Base-by-base conservation (phyloP, 2,329 filamentous ascomycete species). In the Pseudogymnoascus sp. region DNA sequence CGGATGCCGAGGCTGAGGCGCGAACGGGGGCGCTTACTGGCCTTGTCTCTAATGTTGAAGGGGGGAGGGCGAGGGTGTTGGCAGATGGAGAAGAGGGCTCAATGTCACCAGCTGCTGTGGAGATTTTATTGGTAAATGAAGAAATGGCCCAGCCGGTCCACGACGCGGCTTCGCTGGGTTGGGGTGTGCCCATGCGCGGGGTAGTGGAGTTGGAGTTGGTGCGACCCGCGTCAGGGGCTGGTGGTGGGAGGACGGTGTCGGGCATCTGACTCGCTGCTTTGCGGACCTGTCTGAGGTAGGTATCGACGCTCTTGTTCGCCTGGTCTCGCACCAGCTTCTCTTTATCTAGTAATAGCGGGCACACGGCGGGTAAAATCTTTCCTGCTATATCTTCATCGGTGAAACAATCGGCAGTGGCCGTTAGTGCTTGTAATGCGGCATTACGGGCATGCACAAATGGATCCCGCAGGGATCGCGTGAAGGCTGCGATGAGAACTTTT, bases 71-170 rank as follows among this genome's bases (percentile, higher is more conserved):
- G 1, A 76, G 72, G 1, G 76, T 73, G 37, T 77, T 77, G 65
- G 81, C 81, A 62, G 79, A 76, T 16, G 81, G 73, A 1, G 70
- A 71, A 31, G 70, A 71, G 23, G 77, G 11, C 72, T 93, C 82
- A 67, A 99, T 99, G 64, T 97, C 89, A 16, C 95, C 95, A 7
- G 89, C 89, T 0, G 91, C 92, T 0, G 89, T 78, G 1, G 91
- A 87, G 11, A 97, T 75, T 71, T 96, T 97, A 76, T 97, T 97
- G 1, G 95, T 97, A 73, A 99, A 99, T 1, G 92, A 97, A 0
- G 95, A 97, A 63, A 99, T 97, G 1, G 95, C 95, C 95, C 95
- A 99, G 11, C 95, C 95, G 1, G 95, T 86, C 95, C 95, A 97
- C 3, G 82, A 81, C 2, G 86, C 86, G 21, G 82, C 79, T 62